phyloP scores from a whole-genome alignment of 1,284 basidiomycete species.

The Chiua sp. region DNA sequence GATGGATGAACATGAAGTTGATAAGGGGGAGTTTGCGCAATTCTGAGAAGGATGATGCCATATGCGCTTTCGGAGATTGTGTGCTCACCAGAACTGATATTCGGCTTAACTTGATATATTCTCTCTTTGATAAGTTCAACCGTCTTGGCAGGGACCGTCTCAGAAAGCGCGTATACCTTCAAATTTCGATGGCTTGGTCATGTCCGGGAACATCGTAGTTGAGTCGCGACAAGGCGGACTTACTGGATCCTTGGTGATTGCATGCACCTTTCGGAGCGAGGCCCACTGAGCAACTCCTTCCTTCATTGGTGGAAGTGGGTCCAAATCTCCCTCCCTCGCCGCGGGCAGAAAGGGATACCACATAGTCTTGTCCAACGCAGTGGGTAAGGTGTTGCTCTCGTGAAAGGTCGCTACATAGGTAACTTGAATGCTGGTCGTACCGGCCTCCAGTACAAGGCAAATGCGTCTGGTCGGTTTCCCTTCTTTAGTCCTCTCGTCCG shows the following conservation, averaged over 20 bases:
- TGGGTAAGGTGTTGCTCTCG: not conserved
- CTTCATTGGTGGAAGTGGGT: not conserved
- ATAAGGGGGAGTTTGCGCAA: no score
- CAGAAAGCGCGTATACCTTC: no score
- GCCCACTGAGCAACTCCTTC: not conserved
- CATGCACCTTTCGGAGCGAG: not conserved
- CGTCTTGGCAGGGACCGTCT: no score
- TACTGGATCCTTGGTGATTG: not conserved
- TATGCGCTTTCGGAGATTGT: no score
- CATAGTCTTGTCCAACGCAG: not conserved
- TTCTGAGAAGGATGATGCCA: no score
- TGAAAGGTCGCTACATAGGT: slow-evolving; percentile 3
- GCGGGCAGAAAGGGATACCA: slow-evolving; percentile 3
- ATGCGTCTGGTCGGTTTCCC: not conserved
- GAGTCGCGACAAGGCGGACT: not conserved
- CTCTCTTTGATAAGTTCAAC: no score
- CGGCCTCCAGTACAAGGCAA: not conserved
- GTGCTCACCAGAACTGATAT: no score
- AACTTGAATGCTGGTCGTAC: not conserved
- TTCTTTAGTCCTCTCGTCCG: slow-evolving; percentile 1
- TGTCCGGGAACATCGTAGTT: no score
- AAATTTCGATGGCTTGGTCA: no score
- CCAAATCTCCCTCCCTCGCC: not conserved
- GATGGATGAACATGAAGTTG: no score
- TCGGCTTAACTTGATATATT: no score